Conservation (phyloP, 805 yeast species). For the Candida hungchunana region DNA sequence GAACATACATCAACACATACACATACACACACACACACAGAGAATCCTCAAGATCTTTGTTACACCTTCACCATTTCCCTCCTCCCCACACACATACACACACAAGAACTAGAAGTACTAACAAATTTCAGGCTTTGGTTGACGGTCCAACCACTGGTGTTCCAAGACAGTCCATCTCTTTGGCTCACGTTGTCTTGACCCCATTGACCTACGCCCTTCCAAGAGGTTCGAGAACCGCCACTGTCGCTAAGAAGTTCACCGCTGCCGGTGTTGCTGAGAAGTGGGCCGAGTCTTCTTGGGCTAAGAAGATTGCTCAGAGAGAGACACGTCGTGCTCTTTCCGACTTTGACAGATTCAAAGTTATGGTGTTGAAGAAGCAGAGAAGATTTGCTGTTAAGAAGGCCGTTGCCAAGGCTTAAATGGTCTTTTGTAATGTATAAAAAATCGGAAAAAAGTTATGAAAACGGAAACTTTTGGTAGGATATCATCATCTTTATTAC, state of each 20-base stretch:
- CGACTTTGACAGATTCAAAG: slow-evolving; percentile 99
- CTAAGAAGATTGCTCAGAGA: slow-evolving; percentile 95
- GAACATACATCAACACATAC: background rate
- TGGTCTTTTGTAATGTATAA: slow-evolving; percentile 15
- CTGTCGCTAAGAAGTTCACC: slow-evolving; percentile 89
- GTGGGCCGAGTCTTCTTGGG: slow-evolving; percentile 95
- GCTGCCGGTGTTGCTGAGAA: slow-evolving; percentile 83
- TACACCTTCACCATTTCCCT: too few relatives aligned
- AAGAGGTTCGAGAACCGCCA: slow-evolving; percentile 89
- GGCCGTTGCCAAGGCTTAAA: slow-evolving; percentile 92
- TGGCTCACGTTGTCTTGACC: slow-evolving; percentile 88
- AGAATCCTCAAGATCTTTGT: too few relatives aligned
- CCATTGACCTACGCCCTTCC: slow-evolving; percentile 87
- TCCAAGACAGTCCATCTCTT: slow-evolving; percentile 86
- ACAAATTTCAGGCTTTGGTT: slow-evolving; percentile 62
- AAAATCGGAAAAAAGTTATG: slow-evolving; percentile 7
- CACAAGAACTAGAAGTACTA: slow-evolving; percentile 20
- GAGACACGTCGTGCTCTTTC: slow-evolving; percentile 88
- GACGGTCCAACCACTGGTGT: slow-evolving; percentile 93
- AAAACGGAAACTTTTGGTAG: background rate
- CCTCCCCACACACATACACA: background rate
- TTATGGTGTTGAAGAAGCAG: slow-evolving; percentile 94
- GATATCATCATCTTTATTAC: background rate
- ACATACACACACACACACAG: background rate
- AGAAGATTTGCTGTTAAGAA: slow-evolving; percentile 91